Base-by-base conservation (phyloP, 169 alveolate species). In the Cryptosporidium andersoni region DNA sequence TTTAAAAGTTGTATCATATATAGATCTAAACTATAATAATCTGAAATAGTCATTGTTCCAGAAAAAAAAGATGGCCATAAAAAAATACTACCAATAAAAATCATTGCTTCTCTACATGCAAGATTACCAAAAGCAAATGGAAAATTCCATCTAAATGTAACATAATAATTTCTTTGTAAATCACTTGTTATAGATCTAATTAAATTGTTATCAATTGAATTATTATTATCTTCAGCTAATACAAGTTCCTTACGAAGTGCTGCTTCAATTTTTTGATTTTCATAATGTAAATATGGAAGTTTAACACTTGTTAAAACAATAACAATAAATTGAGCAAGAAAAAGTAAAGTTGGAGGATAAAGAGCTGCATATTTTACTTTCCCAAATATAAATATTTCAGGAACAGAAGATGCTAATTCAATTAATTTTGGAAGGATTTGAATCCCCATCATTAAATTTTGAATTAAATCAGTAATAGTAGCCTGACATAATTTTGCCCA, bases 21-120 rank as follows among this genome's bases (percentile, higher is more conserved):
- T 34, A n/a, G 55, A 9, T 56, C 62, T 1, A 58, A 66, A 4
- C 60, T 74, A 11, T 56, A 74, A 43, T 74, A 74, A n/a, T 45
- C 51, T 74, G 55, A 55, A 14, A 74, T 63, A 42, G 85, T 74
- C 85, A 74, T 74, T 8, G 85, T 45, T 9, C 67, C 68, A 37
- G 55, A 68, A 39, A 74, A 74, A 62, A 74, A 74, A 37, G 85
- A 74, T 56, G 85, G 85, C 85, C 85, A 74, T 58, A 74, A 11
- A 64, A 74, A 74, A 8, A 74, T 47, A 42, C 45, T 34, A 42
- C 85, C 85, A 8, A 62, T 3, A 25, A 74, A 74, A 39, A 39
- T 58, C 6, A 63, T 58, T 1, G 60, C 9, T 56, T 74, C 85
- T 36, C 60, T 74, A 2, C 74, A 43, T 8, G 67, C 43, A 37